phyloP scores from a whole-genome alignment of 495 filamentous ascomycete species.

The Xylaria telfairii region DNA sequence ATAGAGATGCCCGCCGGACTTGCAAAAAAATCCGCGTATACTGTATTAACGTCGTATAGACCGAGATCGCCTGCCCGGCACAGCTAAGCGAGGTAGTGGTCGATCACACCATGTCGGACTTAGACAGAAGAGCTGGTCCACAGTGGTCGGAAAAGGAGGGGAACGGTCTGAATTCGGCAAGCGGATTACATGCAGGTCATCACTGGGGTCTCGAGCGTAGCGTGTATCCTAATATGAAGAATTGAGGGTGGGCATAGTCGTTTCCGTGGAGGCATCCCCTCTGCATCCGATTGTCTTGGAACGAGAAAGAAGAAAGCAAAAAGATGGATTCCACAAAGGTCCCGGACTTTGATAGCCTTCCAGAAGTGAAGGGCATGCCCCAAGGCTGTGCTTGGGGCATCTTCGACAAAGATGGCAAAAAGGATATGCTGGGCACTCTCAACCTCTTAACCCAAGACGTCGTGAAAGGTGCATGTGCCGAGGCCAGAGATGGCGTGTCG shows the following conservation, averaged over 20 bases:
- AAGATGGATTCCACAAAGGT: constrained; percentile 31
- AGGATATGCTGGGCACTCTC: constrained; percentile 63
- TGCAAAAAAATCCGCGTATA: not conserved
- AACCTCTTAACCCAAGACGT: constrained; percentile 65
- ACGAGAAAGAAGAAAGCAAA: not conserved
- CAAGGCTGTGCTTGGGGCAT: constrained; percentile 71
- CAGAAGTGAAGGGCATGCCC: constrained; percentile 63
- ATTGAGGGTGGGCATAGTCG: not conserved
- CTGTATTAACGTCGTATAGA: not conserved
- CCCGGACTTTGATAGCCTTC: constrained; percentile 64
- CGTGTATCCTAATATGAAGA: not conserved
- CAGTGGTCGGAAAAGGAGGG: not conserved
- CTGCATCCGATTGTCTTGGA: not conserved
- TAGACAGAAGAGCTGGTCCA: no score
- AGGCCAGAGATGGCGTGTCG: constrained; percentile 60
- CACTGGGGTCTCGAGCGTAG: not conserved
- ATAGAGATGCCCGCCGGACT: not conserved
- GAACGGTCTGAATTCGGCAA: not conserved
- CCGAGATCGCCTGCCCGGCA: not conserved
- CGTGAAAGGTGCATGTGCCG: constrained; percentile 55
- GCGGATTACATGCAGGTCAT: not conserved
- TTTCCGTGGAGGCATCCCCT: not conserved
- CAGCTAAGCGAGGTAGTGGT: not conserved
- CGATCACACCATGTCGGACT: not conserved
- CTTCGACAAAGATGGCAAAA: constrained; percentile 66